Base-by-base conservation (phyloP, 73 alveolate genomes). In the Uronychia setigera region DNA sequence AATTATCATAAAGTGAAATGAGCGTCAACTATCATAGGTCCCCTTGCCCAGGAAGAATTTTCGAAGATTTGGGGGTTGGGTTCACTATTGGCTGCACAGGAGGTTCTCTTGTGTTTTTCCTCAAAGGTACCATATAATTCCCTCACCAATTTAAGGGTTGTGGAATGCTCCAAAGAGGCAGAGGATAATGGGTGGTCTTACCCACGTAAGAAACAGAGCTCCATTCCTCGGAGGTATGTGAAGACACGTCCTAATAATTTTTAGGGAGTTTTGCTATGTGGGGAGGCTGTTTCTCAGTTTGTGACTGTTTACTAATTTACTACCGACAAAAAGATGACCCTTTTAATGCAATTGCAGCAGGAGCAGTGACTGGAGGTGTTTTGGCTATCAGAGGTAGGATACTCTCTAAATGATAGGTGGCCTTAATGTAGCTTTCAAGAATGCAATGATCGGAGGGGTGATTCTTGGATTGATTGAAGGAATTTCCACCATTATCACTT, bases 1-100 rank as follows among this genome's bases (percentile, higher is more conserved):
- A n/a, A n/a, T n/a, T n/a, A n/a, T n/a, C n/a, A n/a, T 31, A 82
- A 67, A 87, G 29, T 57, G 26, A 58, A 82, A 83, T 33, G 77
- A 78, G 78, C 29, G 94, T 88, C 26, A 58, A 87, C 11, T 83
- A 82, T 82, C 94, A 91, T 31, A 87, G 94, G 88, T 77, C 88
- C 67, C 98, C 98, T 14, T 93, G 98, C 85, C 98, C 98, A 46
- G 94, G 93, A 59, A 91, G 98, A 91, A 93, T 93, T 80, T 80
- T 91, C 78, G 98, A 93, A 82, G 98, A 93, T 84, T 76, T 93
- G 28, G 98, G 98, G n/a, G 96, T 92, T 33, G 98, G 96, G 35
- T 93, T 87, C 90, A 46, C 96, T 33, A 87, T 93, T 80, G 98
- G 98, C 13, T 84, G 93, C 57, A 59, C 83, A 57, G 98, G 95